A percentile compares a stretch with the other conserved stretches of the same genome.
Conservation (phyloP, 192 early-diverging fungal genomes). For the Coemansia sp. region DNA sequence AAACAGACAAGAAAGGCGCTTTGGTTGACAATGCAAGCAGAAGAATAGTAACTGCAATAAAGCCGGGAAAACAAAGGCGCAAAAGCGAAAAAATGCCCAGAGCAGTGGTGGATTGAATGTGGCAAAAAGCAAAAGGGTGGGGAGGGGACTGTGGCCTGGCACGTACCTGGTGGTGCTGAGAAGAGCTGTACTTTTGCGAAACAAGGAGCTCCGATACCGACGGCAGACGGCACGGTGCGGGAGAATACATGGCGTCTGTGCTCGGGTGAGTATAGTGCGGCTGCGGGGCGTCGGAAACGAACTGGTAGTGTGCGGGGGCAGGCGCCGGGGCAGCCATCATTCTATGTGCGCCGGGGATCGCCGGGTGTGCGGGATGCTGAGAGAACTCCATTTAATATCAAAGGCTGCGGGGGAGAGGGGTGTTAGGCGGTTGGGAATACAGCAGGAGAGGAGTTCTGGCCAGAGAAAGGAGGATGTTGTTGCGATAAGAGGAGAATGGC, state of each 20-base stretch:
- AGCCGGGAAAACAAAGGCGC: neutral
- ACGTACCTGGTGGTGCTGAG: conserved; percentile 47
- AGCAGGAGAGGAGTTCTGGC: neutral
- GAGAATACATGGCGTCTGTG: conserved; percentile 14
- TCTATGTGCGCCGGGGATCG: conserved; percentile 29
- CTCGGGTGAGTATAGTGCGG: conserved; percentile 9
- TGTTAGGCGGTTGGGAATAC: neutral
- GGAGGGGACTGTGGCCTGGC: neutral
- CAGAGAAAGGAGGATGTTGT: no score
- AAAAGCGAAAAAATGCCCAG: conserved; percentile 1
- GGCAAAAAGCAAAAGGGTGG: neutral
- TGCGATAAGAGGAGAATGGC: neutral
- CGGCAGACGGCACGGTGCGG: conserved; percentile 35
- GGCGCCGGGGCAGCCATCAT: conserved; percentile 12
- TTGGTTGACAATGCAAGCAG: conserved; percentile 1
- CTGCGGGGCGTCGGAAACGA: conserved; percentile 21
- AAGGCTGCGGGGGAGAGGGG: conserved; percentile 1
- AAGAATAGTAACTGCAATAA: conserved; percentile 15
- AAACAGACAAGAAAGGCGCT: neutral
- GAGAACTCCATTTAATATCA: conserved; percentile 49
- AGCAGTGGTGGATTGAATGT: neutral
- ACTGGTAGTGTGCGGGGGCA: conserved; percentile 32
- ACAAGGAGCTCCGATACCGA: conserved; percentile 49
- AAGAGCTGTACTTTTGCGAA: conserved; percentile 15
- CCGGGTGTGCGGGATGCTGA: conserved; percentile 47